Percentiles rank a stretch among this genome's conserved stretches.
phyloP scores from a whole-genome alignment of 129 eudicot genomes.

The Flaveria brownii region DNA sequence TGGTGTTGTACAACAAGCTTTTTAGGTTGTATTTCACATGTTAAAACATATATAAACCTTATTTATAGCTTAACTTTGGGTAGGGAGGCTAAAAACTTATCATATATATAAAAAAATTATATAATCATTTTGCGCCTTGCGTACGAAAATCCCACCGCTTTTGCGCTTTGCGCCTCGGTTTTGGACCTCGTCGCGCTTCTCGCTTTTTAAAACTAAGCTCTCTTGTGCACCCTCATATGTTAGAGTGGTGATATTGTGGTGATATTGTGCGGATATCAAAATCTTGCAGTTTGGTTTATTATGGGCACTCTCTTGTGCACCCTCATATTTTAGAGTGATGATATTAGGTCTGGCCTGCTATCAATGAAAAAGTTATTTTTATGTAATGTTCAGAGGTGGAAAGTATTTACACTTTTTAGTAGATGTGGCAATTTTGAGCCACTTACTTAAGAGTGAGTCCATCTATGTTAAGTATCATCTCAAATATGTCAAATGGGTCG shows the following conservation, averaged over 20 bases:
- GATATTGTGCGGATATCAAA: neutral
- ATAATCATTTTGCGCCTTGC: too few species aligned
- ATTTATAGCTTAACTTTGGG: too few species aligned
- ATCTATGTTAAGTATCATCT: neutral
- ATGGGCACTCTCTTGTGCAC: neutral
- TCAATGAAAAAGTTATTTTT: neutral
- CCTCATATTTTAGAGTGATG: neutral
- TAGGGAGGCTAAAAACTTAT: too few species aligned
- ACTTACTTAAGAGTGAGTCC: neutral
- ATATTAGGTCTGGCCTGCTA: conserved; percentile 1
- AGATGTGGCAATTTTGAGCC: neutral
- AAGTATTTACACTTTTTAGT: neutral
- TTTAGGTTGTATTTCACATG: too few species aligned
- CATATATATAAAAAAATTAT: too few species aligned
- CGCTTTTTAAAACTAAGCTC: too few species aligned
- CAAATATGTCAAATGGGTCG: neutral
- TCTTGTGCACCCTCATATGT: neutral
- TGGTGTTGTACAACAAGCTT: too few species aligned
- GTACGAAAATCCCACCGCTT: too few species aligned
- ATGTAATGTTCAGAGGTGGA: neutral
- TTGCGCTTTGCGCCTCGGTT: too few species aligned
- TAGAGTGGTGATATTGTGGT: neutral
- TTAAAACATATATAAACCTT: too few species aligned
- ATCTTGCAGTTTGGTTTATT: neutral
- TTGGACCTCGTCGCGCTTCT: too few species aligned